Evolutionary conservation across 2,329 filamentous ascomycete genomes (phyloP).

Genomic region (Alternaria arborescens): DNA sequence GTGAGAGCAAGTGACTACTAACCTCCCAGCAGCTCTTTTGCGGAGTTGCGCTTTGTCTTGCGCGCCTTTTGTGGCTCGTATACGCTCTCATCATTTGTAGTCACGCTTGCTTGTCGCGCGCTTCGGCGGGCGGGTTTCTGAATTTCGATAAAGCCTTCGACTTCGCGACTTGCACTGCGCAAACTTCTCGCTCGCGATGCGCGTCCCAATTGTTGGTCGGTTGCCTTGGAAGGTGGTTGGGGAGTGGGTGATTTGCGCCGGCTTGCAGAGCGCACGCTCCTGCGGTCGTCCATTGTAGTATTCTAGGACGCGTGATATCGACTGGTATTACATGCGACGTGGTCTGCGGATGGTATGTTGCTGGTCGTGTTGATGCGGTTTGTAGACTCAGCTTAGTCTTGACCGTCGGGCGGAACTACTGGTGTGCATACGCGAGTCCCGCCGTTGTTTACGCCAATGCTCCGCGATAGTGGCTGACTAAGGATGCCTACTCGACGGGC

Average conservation of each 20-base stretch:
- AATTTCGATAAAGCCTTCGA: slow-evolving; percentile 31
- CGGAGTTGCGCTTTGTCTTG: slow-evolving; percentile 30
- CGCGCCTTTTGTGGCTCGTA: slow-evolving; percentile 27
- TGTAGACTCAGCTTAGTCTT: too few relatives aligned
- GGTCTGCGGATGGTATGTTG: slow-evolving; percentile 3
- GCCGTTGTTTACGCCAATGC: slow-evolving; percentile 12
- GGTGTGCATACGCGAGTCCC: too few relatives aligned
- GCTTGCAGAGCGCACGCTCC: slow-evolving; percentile 43
- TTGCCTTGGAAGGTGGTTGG: slow-evolving; percentile 34
- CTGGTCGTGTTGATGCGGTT: slow-evolving; percentile 9
- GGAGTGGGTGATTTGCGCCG: slow-evolving; percentile 47
- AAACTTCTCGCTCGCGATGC: slow-evolving; percentile 41
- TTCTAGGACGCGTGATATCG: slow-evolving; percentile 2
- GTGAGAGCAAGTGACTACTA: slow-evolving; percentile 22
- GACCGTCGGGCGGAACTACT: too few relatives aligned
- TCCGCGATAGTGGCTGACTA: slow-evolving; percentile 15
- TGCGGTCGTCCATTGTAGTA: slow-evolving; percentile 43
- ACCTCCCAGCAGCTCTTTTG: slow-evolving; percentile 40
- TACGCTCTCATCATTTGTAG: slow-evolving; percentile 40
- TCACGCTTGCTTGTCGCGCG: slow-evolving; percentile 40
- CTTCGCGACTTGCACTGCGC: slow-evolving; percentile 54
- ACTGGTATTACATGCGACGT: slow-evolving; percentile 18
- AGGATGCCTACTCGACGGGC: slow-evolving; percentile 11
- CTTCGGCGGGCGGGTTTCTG: slow-evolving; percentile 34
- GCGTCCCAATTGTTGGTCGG: slow-evolving; percentile 31